Evolutionary conservation across 306 rosid species (phyloP).

Genomic region (Glycine tomentella): DNA sequence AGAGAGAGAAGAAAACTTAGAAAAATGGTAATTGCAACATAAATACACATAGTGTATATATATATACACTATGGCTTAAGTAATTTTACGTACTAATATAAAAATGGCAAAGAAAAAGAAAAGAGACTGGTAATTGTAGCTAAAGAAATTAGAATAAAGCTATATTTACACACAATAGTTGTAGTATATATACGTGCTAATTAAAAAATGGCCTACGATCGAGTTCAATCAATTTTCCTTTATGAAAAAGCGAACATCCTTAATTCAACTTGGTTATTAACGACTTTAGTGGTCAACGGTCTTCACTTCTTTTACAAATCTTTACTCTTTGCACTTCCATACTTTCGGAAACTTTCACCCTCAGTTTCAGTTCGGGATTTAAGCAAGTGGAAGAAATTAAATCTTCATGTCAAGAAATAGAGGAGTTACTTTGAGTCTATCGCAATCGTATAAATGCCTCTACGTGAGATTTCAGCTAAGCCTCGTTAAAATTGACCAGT

Average conservation of each 20-base stretch:
- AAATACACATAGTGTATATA: neutral
- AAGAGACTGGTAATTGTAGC: neutral
- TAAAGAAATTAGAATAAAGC: neutral
- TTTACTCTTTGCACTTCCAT: constrained; percentile 37
- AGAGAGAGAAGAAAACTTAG: neutral
- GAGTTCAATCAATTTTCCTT: constrained; percentile 38
- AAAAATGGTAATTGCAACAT: constrained; percentile 1
- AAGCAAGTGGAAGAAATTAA: neutral
- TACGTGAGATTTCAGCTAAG: too few species aligned
- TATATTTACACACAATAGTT: neutral
- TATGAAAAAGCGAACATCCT: constrained; percentile 37
- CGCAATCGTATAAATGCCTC: too few species aligned
- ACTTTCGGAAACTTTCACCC: constrained; percentile 9
- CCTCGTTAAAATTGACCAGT: too few species aligned
- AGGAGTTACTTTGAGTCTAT: too few species aligned
- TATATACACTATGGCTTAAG: neutral
- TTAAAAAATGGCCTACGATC: neutral
- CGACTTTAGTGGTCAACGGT: constrained; percentile 1
- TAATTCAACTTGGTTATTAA: constrained; percentile 14
- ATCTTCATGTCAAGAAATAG: too few species aligned
- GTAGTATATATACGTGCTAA: constrained; percentile 21
- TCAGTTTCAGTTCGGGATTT: constrained; percentile 15
- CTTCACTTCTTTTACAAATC: constrained; percentile 41
- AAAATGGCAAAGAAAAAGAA: neutral
- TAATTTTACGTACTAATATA: constrained; percentile 18